Evolutionary conservation across 768 basidiomycete species (phyloP).

Genomic region (Trametes villosa): DNA sequence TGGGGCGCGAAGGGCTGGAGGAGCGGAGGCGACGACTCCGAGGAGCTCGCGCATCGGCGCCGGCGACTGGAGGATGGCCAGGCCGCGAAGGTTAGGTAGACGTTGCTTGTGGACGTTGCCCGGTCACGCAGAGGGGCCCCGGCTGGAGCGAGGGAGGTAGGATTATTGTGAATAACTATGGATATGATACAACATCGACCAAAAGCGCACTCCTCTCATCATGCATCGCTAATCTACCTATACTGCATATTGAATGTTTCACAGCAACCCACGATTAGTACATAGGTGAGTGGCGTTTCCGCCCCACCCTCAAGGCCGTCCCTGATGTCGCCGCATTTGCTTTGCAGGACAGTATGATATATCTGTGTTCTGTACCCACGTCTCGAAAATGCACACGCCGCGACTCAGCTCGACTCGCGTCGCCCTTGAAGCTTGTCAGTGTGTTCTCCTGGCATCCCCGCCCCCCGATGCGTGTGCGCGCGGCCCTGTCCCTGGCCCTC

Average conservation of each 20-base stretch:
- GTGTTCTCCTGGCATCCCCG: background rate
- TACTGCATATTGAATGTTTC: slow-evolving; percentile 8
- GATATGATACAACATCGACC: background rate
- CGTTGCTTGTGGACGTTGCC: no score
- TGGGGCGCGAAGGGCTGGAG: slow-evolving; percentile 48
- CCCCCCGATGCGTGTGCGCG: background rate
- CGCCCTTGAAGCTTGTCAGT: background rate
- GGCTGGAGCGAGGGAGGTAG: background rate
- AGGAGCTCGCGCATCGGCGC: slow-evolving; percentile 26
- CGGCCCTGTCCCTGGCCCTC: background rate
- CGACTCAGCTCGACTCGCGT: background rate
- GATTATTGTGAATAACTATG: background rate
- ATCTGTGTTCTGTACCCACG: background rate
- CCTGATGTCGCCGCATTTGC: background rate
- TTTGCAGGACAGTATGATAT: background rate
- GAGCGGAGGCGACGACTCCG: background rate
- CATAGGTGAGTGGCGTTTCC: background rate
- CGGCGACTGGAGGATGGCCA: slow-evolving; percentile 32
- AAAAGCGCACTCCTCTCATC: background rate
- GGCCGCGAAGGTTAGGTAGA: slow-evolving; percentile 28
- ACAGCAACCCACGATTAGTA: background rate
- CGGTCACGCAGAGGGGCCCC: no score
- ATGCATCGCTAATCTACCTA: slow-evolving; percentile 7
- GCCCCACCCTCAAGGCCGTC: background rate
- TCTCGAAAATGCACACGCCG: no score